Base-by-base conservation (phyloP, 768 basidiomycete species). In the Lactarius indigo region DNA sequence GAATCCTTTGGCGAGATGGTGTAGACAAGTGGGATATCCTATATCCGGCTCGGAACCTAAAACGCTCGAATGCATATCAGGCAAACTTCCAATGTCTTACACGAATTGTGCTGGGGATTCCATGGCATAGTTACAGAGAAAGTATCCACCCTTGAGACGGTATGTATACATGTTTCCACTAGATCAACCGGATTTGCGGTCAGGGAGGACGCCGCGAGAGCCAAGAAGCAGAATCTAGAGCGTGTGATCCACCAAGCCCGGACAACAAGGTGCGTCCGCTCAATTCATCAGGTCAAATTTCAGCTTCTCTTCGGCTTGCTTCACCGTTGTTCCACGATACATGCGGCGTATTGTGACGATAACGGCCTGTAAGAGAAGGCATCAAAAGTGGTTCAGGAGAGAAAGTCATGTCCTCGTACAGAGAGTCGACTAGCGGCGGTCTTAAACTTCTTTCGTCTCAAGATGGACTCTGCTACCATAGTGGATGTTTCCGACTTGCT, bases 281-380 rank as follows among this genome's bases (percentile, higher is more conserved):
- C 52, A 63, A 35, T 67, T 67, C 31, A 63, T 58, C 61, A 59
- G 31, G 10, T 63, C 66, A 44, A 67, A 67, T n/a, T 55, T 37
- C 31, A 67, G 31, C 57, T 59, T 63, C 62, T 63, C 50, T 63
- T 67, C 66, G 61, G 61, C 31, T 59, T 67, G 57, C 50, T 59
- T 63, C 57, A 55, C 66, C 23, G 66, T 63, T 12, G 20, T 63
- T 33, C 66, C 50, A 23, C 66, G 57, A 37, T 63, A 67, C 39
- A 67, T 59, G 1, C 66, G 57, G 3, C 62, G 66, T 35, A 67
- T 17, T 30, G 66, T 59, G 62, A 63, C 57, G 39, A 67, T 44
- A 50, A 59, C 57, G 31, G 66, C 61, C 66, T 67, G 47, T 37
- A 17, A 66, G 26, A 3, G n/a, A 30, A 8, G n/a, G 50, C 28